Base-by-base conservation (phyloP, 164 flowering plant species). In the Annona cherimola region DNA sequence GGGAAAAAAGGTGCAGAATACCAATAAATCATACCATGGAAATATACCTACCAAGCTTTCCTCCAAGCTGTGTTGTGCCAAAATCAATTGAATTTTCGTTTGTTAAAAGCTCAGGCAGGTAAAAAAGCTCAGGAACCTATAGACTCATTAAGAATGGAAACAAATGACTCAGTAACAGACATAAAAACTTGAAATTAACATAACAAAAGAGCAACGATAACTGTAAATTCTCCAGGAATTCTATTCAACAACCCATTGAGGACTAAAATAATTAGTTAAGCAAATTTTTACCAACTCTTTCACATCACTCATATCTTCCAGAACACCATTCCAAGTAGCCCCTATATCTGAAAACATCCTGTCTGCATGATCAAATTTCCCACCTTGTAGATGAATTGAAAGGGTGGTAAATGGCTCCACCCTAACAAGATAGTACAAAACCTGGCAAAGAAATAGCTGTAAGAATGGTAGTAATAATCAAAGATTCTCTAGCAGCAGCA, bases 251-350 rank as follows among this genome's bases (percentile, higher is more conserved):
- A 54, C 62, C n/a, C 66, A 57, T 4, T 57, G 7, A 60, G 9
- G 12, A 61, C 39, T 18, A 11, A n/a, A 61, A 59, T 5, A 61
- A 61, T 19, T 65, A 4, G 20, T 5, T 44, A 63, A 44, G 26
- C 1, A 63, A 70, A 63, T 63, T 16, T 74, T 77, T 86, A 96
- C 99, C 95, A 96, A 78, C 86, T 96, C 99, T 81, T 96, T 96
- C 74, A 96, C 96, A 83, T 96, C 99, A 83, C 97, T 96, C 97
- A 93, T 96, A 76, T 96, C 99, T 83, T 96, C 98, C 42, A 89
- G 87, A 79, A 93, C 90, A 68, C 98, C 93, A 85, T 86, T 85
- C 99, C 99, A 96, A 60, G 99, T 93, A 78, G 87, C 82, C 73
- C 86, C 83, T 74, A 96, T 84, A 80, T 96, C 98, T 68, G 85